phyloP scores from a whole-genome alignment of 78 protist genomes.

The Parvularia atlantis region DNA sequence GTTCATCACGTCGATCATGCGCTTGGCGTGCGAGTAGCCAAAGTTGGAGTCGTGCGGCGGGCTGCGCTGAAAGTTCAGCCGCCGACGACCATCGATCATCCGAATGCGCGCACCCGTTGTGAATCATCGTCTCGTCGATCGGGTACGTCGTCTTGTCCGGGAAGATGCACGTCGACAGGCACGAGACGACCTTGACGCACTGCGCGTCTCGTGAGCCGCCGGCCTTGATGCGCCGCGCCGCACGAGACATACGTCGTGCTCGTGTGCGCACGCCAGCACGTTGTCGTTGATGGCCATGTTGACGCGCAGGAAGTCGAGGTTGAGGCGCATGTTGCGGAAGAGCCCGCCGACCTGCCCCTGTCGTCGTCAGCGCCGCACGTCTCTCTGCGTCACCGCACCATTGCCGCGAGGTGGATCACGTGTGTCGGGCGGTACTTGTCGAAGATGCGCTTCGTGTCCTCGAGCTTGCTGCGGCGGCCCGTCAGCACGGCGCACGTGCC shows the following conservation, averaged over 20 bases:
- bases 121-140: slow-evolving; percentile 83
- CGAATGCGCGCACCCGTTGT: not conserved
- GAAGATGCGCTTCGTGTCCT: slow-evolving; percentile 36
- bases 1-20: slow-evolving; percentile 72
- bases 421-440: slow-evolving; percentile 72
- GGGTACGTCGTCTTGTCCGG: slow-evolving; percentile 92
- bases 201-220: no score
- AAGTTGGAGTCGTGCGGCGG: slow-evolving; percentile 83
- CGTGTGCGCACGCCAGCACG: slow-evolving; percentile 30
- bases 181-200: slow-evolving; percentile 64
- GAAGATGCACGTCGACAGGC: slow-evolving; percentile 85
- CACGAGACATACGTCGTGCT: slow-evolving; percentile 2
- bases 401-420: slow-evolving; percentile 87
- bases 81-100: not conserved
- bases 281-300: slow-evolving; percentile 75
- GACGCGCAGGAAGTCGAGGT: slow-evolving; percentile 45
- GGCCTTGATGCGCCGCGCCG: no score
- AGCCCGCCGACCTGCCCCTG: slow-evolving; percentile 76
- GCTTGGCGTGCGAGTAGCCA: slow-evolving; percentile 86
- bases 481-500: not conserved
- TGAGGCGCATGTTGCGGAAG: slow-evolving; percentile 67
- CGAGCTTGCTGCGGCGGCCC: slow-evolving; percentile 10
- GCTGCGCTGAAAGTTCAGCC: slow-evolving; percentile 47
- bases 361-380: no score
- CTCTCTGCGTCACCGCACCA: no score